Evolutionary conservation across 176 grass and related monocot genomes (phyloP).

Genomic region (Triticum timopheevii): DNA sequence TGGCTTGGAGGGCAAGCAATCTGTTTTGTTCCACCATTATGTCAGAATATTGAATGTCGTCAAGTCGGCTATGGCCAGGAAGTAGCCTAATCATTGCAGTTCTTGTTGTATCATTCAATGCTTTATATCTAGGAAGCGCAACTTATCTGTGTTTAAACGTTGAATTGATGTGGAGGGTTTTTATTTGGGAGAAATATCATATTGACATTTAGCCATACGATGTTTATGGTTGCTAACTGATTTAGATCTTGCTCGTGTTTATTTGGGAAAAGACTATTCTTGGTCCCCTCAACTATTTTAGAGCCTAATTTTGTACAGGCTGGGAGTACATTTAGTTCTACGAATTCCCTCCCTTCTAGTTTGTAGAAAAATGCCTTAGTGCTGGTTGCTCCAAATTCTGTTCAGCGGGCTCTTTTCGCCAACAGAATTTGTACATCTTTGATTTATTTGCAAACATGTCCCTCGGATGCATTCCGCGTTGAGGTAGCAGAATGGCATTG

Average conservation of each 20-base stretch:
- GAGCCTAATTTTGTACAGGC: not conserved
- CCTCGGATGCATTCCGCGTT: constrained; percentile 50
- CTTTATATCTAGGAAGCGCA: not conserved
- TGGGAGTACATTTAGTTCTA: not conserved
- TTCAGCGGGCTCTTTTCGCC: not conserved
- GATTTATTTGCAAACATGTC: constrained; percentile 1
- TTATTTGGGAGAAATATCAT: not conserved
- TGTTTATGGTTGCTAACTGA: not conserved
- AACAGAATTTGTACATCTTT: not conserved
- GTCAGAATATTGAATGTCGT: constrained; percentile 56
- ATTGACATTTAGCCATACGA: too few relatives aligned
- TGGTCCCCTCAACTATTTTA: not conserved
- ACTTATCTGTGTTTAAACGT: not conserved
- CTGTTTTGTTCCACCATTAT: constrained; percentile 66
- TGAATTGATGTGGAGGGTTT: not conserved
- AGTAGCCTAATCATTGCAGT: not conserved
- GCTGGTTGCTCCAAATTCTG: not conserved
- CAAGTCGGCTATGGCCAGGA: constrained; percentile 38
- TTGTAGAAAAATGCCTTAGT: not conserved
- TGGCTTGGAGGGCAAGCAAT: constrained; percentile 52
- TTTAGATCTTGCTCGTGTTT: not conserved
- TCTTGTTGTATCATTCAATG: not conserved
- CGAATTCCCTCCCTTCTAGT: not conserved
- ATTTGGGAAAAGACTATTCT: not conserved
- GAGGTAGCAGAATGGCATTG: constrained; percentile 7